Evolutionary conservation across 257 asterid genomes (phyloP).

Genomic region (Fraxinus pennsylvanica): DNA sequence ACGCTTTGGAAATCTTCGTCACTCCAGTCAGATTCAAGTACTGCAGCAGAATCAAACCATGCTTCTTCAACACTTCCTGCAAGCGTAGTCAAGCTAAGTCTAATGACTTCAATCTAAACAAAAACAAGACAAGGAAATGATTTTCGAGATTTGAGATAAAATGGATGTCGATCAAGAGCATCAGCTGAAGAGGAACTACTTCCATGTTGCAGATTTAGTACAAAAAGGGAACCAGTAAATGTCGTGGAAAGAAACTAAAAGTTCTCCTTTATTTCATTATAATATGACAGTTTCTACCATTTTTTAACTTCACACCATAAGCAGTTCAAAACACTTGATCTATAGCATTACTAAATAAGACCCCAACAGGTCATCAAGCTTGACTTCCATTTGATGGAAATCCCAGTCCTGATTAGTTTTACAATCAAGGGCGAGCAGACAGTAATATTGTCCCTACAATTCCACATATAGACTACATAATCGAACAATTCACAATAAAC

Average conservation of each 20-base stretch:
- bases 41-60: slow-evolving; percentile 81
- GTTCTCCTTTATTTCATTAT: neutral
- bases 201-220: neutral
- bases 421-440: neutral
- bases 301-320: neutral
- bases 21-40: slow-evolving; percentile 82
- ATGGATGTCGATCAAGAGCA: neutral
- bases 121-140: neutral
- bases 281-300: too few species aligned
- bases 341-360: neutral
- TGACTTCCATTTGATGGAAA: neutral
- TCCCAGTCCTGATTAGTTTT: neutral
- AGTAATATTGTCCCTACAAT: neutral
- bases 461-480: neutral
- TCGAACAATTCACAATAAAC: neutral
- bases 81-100: neutral
- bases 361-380: neutral
- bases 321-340: neutral
- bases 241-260: neutral
- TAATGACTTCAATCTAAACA: neutral
- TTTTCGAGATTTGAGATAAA: neutral
- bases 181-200: neutral
- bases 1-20: slow-evolving; percentile 92
- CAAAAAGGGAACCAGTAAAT: neutral
- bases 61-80: slow-evolving; percentile 80